Base-by-base conservation (phyloP, 139 green algal genomes). In the Zygnema cylindricum region DNA sequence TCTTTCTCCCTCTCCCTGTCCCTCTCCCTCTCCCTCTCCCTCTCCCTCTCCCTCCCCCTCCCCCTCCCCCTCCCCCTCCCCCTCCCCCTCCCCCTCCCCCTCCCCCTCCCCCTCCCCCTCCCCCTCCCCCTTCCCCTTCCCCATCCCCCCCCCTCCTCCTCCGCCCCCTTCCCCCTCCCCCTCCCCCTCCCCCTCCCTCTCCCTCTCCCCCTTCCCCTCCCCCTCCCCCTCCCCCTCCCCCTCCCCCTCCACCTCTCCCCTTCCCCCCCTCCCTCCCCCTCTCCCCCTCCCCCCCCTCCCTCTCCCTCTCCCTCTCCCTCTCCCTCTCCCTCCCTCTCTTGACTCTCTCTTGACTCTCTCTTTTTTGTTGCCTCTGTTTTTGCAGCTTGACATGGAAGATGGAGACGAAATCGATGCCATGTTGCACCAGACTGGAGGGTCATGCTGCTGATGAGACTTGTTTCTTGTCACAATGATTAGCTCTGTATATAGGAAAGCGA, bases 361-460 rank as follows among this genome's bases (percentile, higher is more conserved):
- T 73, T 73, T 81, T 81, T 81, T 21, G 42, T 21, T 81, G 16
- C 22, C 43, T 81, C 22, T 25, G 55, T 84, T 38, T 2, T 84
- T 91, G 73, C 88, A 92, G 88, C 77, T 93, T 35, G 89, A 92
- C 21, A 93, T 93, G 89, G 86, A 93, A 43, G 88, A 93, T 77
- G 88, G 77, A 1, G 89, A 93, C 69, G 75, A 90, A 87, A 93
- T 93, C 88, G 89, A 93, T 77, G 89, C 88, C 38, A 93, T 93
- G 89, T 43, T 93, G 54, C 88, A 93, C n/a, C 89, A 93, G 81
- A 85, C 73, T 22, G 87, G 89, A 69, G 89, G 89, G 43, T 79
- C 11, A 7, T 16, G 49, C 49, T 63, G 49, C 49, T 63, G 49
- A 63, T 16, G 16, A 63, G 49, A 63, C 49, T 63, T 16, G 7